Percentiles rank a stretch among this genome's conserved stretches.
Evolutionary conservation across 2,329 filamentous ascomycete genomes (phyloP).

Genomic region (Rugonectria rugulosa): DNA sequence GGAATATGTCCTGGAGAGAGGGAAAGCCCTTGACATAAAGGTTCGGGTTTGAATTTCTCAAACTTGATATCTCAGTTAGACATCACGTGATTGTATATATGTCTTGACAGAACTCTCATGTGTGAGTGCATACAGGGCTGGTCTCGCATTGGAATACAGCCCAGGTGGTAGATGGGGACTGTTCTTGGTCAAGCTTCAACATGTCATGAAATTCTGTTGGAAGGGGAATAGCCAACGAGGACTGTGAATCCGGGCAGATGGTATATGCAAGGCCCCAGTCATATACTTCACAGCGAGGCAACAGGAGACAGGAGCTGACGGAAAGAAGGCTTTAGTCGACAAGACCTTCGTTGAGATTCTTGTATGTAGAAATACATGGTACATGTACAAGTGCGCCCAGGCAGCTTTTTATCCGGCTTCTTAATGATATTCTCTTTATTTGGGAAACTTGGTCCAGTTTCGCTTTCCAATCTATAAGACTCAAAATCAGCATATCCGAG

Average conservation of each 20-base stretch:
- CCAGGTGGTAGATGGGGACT: too few species aligned
- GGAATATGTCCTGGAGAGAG: neutral
- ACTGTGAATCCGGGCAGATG: too few species aligned
- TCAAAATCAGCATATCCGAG: constrained; percentile 44
- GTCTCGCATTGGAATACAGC: neutral
- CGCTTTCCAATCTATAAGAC: constrained; percentile 57
- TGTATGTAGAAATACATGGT: constrained; percentile 45
- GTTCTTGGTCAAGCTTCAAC: too few species aligned
- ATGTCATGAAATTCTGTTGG: too few species aligned
- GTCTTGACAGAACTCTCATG: neutral
- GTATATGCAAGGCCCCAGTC: too few species aligned
- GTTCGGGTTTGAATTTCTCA: constrained; percentile 14
- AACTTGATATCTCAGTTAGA: constrained; percentile 6
- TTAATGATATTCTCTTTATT: constrained; percentile 50
- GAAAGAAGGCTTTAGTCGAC: constrained; percentile 16
- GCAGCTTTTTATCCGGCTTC: constrained; percentile 28
- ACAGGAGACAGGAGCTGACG: too few species aligned
- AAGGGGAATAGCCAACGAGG: too few species aligned
- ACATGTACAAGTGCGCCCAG: constrained; percentile 41
- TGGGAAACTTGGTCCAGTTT: constrained; percentile 66
- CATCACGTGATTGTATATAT: constrained; percentile 37
- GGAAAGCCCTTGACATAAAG: neutral
- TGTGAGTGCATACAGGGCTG: neutral
- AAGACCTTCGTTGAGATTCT: constrained; percentile 29
- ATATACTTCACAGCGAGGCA: too few species aligned